phyloP scores from a whole-genome alignment of 352 stramenopile species.

The Phytophthora aleatoria region DNA sequence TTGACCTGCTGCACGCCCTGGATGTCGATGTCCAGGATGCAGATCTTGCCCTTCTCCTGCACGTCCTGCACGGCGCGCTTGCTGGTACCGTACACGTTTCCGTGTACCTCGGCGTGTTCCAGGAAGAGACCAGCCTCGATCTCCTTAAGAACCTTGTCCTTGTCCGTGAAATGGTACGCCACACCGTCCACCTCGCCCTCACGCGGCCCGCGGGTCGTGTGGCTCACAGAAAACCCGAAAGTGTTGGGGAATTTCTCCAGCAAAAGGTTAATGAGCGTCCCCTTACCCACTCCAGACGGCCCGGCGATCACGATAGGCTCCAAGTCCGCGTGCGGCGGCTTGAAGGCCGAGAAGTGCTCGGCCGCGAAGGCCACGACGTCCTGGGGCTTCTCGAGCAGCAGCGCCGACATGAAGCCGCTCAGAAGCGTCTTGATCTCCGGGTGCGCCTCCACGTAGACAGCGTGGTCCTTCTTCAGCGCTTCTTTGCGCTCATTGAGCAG shows the following conservation, averaged over 20 bases:
- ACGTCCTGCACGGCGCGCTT: constrained; percentile 93
- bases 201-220: constrained; percentile 96
- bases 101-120: constrained; percentile 97
- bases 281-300: constrained; percentile 94
- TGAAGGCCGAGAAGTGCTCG: constrained; percentile 80
- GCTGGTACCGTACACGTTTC: constrained; percentile 98
- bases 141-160: constrained; percentile 92
- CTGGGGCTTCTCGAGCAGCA: constrained; percentile 87
- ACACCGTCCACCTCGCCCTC: constrained; percentile 95
- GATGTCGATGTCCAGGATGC: constrained; percentile 99
- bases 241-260: constrained; percentile 80
- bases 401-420: constrained; percentile 84
- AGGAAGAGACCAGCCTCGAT: constrained; percentile 96
- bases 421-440: constrained; percentile 91
- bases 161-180: constrained; percentile 97
- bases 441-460: constrained; percentile 80
- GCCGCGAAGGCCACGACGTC: constrained; percentile 84
- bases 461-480: constrained; percentile 85
- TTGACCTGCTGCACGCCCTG: constrained; percentile 97
- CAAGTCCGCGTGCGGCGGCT: constrained; percentile 58
- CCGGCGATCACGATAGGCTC: constrained; percentile 91
- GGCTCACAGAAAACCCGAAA: constrained; percentile 97
- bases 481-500: constrained; percentile 88
- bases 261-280: constrained; percentile 95
- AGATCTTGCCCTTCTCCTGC: constrained; percentile 94